Evolutionary conservation across 306 rosid genomes (phyloP), one percentile per base, ranked within the genome.

Genomic region (Mimosa pudica): DNA sequence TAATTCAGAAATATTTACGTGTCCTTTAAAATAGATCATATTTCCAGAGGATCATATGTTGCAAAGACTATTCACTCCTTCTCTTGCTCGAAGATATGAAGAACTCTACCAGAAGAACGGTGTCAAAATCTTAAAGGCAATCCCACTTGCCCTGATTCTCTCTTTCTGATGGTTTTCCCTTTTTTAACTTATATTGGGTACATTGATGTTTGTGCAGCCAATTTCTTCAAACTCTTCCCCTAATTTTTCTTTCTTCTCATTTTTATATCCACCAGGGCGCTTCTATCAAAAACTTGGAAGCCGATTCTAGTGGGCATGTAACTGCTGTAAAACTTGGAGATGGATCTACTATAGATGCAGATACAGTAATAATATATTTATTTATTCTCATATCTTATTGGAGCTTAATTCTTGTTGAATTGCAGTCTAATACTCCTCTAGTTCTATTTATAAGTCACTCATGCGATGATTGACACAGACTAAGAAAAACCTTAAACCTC

Each of bases 41-140:
- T 94, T 92, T 84, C 98, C 97, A 11, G 98, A 94, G 72, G 77
- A 86, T 67, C 93, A 91, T 85, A 88, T 94, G 48, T 85, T 94
- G 87, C 89, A 75, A 87, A 91, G 98, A 81, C 83, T 92, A 73
- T 94, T 94, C 84, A 91, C 98, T 87, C 93, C 95, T 88, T 88
- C 97, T 75, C 93, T 94, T 79, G 87, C 97, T 70, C 82, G 46
- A 78, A 94, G 90, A 87, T 94, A 92, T 80, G 98, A 94, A 83
- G 90, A 92, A 77, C 93, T 92, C 77, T 94, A 92, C 90, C 85
- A 84, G 79, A 87, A 88, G 85, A 94, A 91, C 82, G 97, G 97
- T 72, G 90, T 92, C 80, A 94, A 92, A 87, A 84, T 92, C 83
- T 55, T 89, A 74, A 92, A 92, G 92, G 98, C 91, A 70, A 44